Conservation (phyloP, 768 basidiomycete species). For the Daedaleopsis sinensis region DNA sequence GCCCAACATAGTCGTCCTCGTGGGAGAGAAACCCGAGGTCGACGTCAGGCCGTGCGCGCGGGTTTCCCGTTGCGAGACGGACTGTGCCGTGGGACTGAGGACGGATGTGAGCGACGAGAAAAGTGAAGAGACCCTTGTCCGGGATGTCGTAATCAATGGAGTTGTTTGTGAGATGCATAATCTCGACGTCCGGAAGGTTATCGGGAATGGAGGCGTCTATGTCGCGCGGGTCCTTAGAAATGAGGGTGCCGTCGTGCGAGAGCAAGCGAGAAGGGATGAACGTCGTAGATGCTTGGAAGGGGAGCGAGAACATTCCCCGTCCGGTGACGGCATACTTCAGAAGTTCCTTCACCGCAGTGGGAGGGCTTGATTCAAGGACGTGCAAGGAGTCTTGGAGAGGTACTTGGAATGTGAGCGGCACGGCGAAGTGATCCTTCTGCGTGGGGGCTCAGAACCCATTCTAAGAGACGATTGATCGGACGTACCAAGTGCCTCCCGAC, state of each 20-base stretch:
- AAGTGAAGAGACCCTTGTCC: conserved; percentile 20
- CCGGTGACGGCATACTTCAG: conserved; percentile 36
- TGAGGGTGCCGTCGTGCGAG: background rate
- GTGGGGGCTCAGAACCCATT: background rate
- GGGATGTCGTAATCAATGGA: conserved; percentile 13
- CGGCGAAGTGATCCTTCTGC: conserved; percentile 33
- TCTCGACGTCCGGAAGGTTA: conserved; percentile 41
- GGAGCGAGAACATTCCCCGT: conserved; percentile 29
- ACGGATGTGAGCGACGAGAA: conserved; percentile 28
- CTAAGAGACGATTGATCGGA: background rate
- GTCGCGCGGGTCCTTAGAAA: background rate
- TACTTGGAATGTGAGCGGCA: conserved; percentile 35
- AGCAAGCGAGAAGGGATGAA: conserved; percentile 9
- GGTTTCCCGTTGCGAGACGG: conserved; percentile 33
- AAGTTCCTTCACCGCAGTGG: conserved; percentile 31
- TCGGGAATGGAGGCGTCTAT: conserved; percentile 17
- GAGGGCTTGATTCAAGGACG: conserved; percentile 28
- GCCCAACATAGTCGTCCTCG: conserved; percentile 26
- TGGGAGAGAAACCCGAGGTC: conserved; percentile 35
- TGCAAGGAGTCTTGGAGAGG: conserved; percentile 38
- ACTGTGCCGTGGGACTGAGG: conserved; percentile 30
- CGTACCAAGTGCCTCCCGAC: conserved; percentile 28
- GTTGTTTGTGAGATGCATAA: conserved; percentile 31
- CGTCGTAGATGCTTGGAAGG: conserved; percentile 7
- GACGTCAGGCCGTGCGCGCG: conserved; percentile 32